Evolutionary conservation across 129 eudicot genomes (phyloP).

Genomic region (Tagetes erecta): DNA sequence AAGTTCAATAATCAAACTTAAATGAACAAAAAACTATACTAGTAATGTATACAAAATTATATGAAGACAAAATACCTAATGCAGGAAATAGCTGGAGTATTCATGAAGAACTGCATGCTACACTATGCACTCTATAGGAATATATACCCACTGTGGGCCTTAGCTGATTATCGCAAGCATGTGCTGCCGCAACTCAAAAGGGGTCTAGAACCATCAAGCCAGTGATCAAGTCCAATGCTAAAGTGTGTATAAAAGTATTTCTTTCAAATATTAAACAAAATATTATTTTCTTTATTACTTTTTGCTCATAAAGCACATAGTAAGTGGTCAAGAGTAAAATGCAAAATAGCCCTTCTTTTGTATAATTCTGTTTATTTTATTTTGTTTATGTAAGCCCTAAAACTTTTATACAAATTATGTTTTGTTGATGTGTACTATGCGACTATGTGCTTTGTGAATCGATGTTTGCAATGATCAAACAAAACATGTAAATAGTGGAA

Average conservation of each 20-base stretch:
- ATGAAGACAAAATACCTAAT: background rate
- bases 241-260: background rate
- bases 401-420: background rate
- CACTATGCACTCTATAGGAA: slow-evolving; percentile 72
- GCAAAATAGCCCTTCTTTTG: background rate
- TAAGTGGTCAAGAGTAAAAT: background rate
- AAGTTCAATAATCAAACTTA: background rate
- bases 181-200: slow-evolving; percentile 32
- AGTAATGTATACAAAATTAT: background rate
- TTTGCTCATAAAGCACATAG: background rate
- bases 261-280: background rate
- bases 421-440: background rate
- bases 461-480: slow-evolving; percentile 10
- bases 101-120: slow-evolving; percentile 77
- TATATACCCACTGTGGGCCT: slow-evolving; percentile 79
- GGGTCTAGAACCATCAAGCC: slow-evolving; percentile 18
- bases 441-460: background rate
- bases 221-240: background rate
- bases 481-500: background rate
- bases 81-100: slow-evolving; percentile 82
- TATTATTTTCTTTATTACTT: background rate
- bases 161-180: slow-evolving; percentile 61
- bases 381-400: background rate
- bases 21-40: background rate
- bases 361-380: background rate